phyloP scores from a whole-genome alignment of 306 rosid species.

The Quercus rubra region DNA sequence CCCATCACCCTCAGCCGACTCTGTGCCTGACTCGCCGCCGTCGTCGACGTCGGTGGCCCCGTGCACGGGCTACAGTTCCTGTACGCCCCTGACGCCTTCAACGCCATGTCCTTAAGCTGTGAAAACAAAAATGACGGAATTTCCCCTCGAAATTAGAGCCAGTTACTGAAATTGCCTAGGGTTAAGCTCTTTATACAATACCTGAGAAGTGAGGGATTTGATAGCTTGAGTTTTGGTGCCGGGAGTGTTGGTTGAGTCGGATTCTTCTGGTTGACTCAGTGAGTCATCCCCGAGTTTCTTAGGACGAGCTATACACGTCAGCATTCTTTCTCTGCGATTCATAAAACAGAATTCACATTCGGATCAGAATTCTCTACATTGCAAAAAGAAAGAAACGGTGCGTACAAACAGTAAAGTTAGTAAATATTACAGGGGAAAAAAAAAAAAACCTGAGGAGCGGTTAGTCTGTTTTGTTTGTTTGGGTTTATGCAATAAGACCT shows the following conservation, averaged over 20 bases:
- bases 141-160: background rate
- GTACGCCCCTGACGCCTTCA: constrained; percentile 90
- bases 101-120: constrained; percentile 86
- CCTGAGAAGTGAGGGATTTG: constrained; percentile 85
- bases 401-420: background rate
- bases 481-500: background rate
- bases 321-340: constrained; percentile 44
- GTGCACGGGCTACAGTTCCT: constrained; percentile 79
- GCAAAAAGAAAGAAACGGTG: background rate
- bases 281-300: constrained; percentile 75
- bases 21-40: constrained; percentile 45
- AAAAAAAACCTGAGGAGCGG: background rate
- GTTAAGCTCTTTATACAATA: background rate
- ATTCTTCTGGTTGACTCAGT: constrained; percentile 54
- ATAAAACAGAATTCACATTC: background rate
- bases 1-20: constrained; percentile 31
- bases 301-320: constrained; percentile 89
- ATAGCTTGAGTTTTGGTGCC: constrained; percentile 52
- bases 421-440: background rate
- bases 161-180: background rate
- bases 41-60: constrained; percentile 30
- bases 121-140: background rate
- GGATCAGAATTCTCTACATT: no score
- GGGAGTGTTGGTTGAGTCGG: constrained; percentile 42
- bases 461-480: background rate